Conservation (phyloP, 768 basidiomycete species). For the Cantharellus anzutake region DNA sequence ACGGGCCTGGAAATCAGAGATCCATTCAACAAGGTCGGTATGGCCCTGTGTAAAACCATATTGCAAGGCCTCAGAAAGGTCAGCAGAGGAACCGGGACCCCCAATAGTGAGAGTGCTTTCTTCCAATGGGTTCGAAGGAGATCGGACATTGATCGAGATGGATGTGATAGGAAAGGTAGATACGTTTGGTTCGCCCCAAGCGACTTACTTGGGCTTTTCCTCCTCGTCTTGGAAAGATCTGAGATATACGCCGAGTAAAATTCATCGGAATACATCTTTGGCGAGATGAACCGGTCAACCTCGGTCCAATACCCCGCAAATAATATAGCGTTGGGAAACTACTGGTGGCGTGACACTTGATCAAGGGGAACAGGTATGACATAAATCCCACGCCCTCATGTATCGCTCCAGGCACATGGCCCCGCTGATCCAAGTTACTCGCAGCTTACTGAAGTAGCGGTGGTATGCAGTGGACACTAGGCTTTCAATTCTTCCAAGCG, state of each 20-base stretch:
- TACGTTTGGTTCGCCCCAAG: conserved; percentile 44
- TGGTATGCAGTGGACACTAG: no score
- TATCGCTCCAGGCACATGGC: no score
- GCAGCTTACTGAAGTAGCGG: no score
- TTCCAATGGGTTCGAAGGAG: conserved; percentile 25
- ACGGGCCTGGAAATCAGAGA: conserved; percentile 47
- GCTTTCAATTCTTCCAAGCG: no score
- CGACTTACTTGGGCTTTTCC: conserved; percentile 42
- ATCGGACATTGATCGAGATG: conserved; percentile 40
- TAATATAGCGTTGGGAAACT: no score
- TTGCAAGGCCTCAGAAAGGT: conserved; percentile 38
- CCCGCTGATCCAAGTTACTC: no score
- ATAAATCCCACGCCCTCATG: no score
- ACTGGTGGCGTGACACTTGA: no score
- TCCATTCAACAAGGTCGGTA: conserved; percentile 43
- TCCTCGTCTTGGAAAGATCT: conserved; percentile 35
- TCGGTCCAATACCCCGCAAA: no score
- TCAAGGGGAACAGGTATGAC: no score
- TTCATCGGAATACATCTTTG: conserved; percentile 20
- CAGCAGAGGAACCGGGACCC: conserved; percentile 18
- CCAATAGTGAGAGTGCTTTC: conserved; percentile 39
- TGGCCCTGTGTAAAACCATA: conserved; percentile 59
- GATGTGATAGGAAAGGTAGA: conserved; percentile 82
- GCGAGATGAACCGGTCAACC: background rate
- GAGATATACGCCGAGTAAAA: conserved; percentile 47